Conservation (phyloP, 2,329 filamentous ascomycete genomes). For the Thermomyces lanuginosus region DNA sequence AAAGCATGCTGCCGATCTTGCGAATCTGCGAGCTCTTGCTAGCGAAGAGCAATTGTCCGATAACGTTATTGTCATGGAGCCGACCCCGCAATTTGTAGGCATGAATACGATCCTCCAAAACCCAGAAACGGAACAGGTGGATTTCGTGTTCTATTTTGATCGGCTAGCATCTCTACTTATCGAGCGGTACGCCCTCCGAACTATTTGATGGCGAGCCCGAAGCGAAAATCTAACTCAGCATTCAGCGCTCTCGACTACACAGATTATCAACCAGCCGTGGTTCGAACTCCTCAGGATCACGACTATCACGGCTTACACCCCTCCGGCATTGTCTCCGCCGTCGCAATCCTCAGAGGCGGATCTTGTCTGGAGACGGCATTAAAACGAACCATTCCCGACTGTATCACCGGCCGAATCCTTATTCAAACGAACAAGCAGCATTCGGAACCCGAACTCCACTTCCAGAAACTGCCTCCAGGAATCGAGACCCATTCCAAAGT, state of each 20-base stretch:
- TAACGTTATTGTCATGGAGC: constrained; percentile 56
- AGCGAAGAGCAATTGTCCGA: constrained; percentile 56
- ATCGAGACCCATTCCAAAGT: constrained; percentile 64
- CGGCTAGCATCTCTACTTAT: constrained; percentile 69
- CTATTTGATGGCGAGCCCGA: too few relatives aligned
- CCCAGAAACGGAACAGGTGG: constrained; percentile 60
- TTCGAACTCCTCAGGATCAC: constrained; percentile 55
- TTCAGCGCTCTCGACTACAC: constrained; percentile 59
- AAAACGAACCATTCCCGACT: constrained; percentile 81
- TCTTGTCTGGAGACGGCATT: constrained; percentile 77
- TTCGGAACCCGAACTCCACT: constrained; percentile 86
- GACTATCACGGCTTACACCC: constrained; percentile 56
- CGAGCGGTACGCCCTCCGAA: constrained; percentile 47
- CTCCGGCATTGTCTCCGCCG: constrained; percentile 63
- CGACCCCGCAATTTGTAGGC: constrained; percentile 64
- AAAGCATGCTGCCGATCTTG: constrained; percentile 63
- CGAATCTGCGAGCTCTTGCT: constrained; percentile 55
- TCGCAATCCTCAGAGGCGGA: constrained; percentile 76
- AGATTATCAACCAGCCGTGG: constrained; percentile 45
- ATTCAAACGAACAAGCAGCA: constrained; percentile 78
- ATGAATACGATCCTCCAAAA: constrained; percentile 88
- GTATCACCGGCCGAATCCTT: constrained; percentile 69
- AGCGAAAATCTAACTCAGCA: constrained; percentile 1
- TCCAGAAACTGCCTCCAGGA: constrained; percentile 59
- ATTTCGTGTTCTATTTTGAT: constrained; percentile 97